Conservation (phyloP, 2,329 filamentous ascomycete genomes). For the Hirsutella thompsonii region DNA sequence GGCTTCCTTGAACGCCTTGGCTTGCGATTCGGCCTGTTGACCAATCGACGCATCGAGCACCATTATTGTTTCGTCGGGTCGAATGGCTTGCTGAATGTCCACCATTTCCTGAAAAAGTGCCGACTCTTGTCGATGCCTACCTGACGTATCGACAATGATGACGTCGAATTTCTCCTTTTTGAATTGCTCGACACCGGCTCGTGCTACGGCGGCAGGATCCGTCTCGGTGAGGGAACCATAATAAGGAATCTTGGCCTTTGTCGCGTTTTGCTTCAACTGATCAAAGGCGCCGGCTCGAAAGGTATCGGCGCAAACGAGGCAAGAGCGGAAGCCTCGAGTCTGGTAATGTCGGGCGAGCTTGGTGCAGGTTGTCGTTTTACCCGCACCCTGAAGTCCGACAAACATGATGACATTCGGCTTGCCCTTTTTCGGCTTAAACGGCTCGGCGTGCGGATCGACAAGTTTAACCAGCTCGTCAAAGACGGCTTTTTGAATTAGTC, state of each 20-base stretch:
- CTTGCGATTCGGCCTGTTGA: constrained; percentile 88
- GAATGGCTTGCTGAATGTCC: constrained; percentile 84
- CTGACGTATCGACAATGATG: constrained; percentile 96
- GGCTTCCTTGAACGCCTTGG: constrained; percentile 92
- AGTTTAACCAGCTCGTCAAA: constrained; percentile 94
- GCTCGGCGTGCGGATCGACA: constrained; percentile 87
- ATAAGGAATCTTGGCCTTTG: constrained; percentile 97
- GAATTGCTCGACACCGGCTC: constrained; percentile 96
- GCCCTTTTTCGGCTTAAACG: constrained; percentile 94
- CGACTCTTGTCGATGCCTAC: constrained; percentile 86
- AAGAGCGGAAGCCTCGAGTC: constrained; percentile 81
- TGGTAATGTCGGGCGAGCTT: constrained; percentile 94
- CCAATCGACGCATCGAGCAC: constrained; percentile 94
- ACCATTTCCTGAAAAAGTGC: constrained; percentile 96
- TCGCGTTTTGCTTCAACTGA: constrained; percentile 96
- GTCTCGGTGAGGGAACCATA: constrained; percentile 95
- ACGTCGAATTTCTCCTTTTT: constrained; percentile 98
- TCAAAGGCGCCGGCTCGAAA: constrained; percentile 98
- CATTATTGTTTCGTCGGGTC: constrained; percentile 95
- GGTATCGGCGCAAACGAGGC: constrained; percentile 92
- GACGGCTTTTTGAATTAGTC: constrained; percentile 92
- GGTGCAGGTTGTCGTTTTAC: constrained; percentile 96
- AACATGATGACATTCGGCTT: constrained; percentile 99
- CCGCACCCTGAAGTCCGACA: constrained; percentile 91
- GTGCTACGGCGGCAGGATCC: constrained; percentile 83